Evolutionary conservation across 2,329 filamentous ascomycete species (phyloP).

Genomic region (Ceratocystiopsis brevicomis): DNA sequence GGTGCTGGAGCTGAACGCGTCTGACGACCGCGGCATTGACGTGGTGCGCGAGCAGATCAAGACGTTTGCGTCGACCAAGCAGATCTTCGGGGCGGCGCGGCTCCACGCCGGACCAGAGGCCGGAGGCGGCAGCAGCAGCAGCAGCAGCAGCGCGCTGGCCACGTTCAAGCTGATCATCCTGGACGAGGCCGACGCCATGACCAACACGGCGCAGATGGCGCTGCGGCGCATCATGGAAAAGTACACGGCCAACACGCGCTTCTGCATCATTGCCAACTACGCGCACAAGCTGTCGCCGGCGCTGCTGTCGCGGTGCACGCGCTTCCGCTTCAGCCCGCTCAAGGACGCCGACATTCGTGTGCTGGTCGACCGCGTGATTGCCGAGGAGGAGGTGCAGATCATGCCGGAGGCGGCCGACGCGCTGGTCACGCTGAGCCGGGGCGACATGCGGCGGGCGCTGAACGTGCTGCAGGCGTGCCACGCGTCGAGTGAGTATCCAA

Average conservation of each 20-base stretch:
- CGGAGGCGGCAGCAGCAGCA: constrained; percentile 20
- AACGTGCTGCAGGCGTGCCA: constrained; percentile 96
- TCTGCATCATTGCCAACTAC: constrained; percentile 98
- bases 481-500: constrained; percentile 44
- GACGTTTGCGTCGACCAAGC: constrained; percentile 93
- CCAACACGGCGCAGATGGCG: constrained; percentile 95
- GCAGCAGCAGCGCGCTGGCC: constrained; percentile 34
- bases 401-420: constrained; percentile 62
- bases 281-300: constrained; percentile 94
- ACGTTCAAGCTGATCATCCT: constrained; percentile 91
- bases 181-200: constrained; percentile 99
- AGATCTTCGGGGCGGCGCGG: constrained; percentile 52
- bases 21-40: constrained; percentile 92
- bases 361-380: constrained; percentile 75
- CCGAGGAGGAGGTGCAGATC: constrained; percentile 73
- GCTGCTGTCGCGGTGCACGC: constrained; percentile 76
- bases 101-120: constrained; percentile 21
- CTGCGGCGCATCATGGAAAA: constrained; percentile 96
- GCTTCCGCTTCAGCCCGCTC: constrained; percentile 86
- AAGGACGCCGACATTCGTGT: constrained; percentile 73
- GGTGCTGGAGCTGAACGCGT: constrained; percentile 94
- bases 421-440: constrained; percentile 72
- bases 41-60: constrained; percentile 98
- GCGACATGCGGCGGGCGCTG: constrained; percentile 85
- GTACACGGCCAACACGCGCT: constrained; percentile 92